These are phyloP conservation scores for Claviceps sp. DNA, from an alignment of 2,329 filamentous ascomycete species.

Conservation along the genomic window DNA sequence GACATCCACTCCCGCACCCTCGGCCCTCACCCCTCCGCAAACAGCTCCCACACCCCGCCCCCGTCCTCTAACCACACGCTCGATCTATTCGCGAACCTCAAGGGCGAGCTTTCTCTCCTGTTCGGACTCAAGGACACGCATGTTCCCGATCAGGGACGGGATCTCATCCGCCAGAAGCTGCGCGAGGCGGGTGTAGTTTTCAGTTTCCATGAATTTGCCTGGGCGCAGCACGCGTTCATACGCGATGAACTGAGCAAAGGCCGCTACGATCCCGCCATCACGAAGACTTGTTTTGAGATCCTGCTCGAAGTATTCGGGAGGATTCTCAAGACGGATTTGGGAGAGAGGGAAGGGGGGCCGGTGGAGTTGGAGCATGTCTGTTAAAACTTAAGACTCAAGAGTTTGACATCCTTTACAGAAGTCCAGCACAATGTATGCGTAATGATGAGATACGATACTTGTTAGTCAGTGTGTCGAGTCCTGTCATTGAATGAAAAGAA, in stretches of 20 bases:
- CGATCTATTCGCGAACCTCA: constrained; percentile 48
- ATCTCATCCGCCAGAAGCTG: constrained; percentile 70
- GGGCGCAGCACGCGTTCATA: constrained; percentile 92
- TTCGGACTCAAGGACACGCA: constrained; percentile 88
- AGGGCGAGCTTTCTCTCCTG: constrained; percentile 78
- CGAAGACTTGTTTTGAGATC: constrained; percentile 83
- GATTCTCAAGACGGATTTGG: constrained; percentile 65
- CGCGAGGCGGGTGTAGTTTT: constrained; percentile 63
- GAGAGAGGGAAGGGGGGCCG: constrained; percentile 47
- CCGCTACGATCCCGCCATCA: constrained; percentile 79
- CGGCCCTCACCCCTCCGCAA: constrained; percentile 42
- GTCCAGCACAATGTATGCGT: no score
- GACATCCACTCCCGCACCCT: constrained; percentile 74
- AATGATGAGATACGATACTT: no score
- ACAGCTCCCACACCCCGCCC: constrained; percentile 26
- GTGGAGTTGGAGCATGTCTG: constrained; percentile 61
- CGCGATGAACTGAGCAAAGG: constrained; percentile 86
- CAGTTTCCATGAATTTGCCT: constrained; percentile 80
- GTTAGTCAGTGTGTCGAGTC: no score
- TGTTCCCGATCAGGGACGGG: constrained; percentile 68
- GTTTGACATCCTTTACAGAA: no score
- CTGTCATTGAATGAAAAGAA: no score
- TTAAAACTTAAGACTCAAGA: constrained; percentile 26
- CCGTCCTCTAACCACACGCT: constrained; percentile 35
- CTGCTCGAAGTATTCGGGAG: constrained; percentile 74